A percentile compares a stretch with the other conserved stretches of the same genome.
These are phyloP conservation scores for Aegilops speltoides DNA, from an alignment of 176 grass and related monocot genomes.

Conservation along the genomic window DNA sequence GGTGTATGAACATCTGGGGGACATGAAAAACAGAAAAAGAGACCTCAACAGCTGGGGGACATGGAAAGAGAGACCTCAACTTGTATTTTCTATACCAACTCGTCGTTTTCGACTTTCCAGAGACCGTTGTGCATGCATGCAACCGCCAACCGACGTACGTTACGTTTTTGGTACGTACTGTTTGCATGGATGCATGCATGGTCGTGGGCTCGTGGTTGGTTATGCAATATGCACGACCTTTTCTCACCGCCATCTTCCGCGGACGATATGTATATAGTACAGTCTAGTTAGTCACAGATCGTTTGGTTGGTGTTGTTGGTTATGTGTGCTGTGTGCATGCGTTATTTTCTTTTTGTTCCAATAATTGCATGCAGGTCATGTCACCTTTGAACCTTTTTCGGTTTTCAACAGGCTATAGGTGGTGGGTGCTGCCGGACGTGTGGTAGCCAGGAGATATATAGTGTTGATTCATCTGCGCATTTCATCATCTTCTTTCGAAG, in stretches of 20 bases:
- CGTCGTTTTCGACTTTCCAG: not conserved
- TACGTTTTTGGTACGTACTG: too few relatives aligned
- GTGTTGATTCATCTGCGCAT: not conserved
- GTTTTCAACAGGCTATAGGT: not conserved
- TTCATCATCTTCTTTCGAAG: not conserved
- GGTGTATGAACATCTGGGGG: not conserved
- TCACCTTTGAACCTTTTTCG: not conserved
- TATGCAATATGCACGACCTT: not conserved
- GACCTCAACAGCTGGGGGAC: not conserved
- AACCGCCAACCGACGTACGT: not conserved
- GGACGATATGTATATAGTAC: too few relatives aligned
- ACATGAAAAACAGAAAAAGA: not conserved
- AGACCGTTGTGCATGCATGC: not conserved
- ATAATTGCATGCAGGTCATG: slow-evolving; percentile 26
- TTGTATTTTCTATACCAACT: not conserved
- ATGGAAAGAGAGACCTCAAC: slow-evolving; percentile 6
- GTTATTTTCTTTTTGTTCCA: not conserved
- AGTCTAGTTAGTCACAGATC: too few relatives aligned
- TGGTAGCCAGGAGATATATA: not conserved
- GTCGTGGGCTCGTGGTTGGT: too few relatives aligned
- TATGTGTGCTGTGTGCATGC: not conserved
- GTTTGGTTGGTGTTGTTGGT: not conserved
- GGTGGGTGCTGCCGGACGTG: not conserved
- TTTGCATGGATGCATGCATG: too few relatives aligned
- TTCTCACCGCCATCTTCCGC: not conserved